Evolutionary conservation across 2,329 filamentous ascomycete species (phyloP).

Genomic region (Diaporthe helianthi): DNA sequence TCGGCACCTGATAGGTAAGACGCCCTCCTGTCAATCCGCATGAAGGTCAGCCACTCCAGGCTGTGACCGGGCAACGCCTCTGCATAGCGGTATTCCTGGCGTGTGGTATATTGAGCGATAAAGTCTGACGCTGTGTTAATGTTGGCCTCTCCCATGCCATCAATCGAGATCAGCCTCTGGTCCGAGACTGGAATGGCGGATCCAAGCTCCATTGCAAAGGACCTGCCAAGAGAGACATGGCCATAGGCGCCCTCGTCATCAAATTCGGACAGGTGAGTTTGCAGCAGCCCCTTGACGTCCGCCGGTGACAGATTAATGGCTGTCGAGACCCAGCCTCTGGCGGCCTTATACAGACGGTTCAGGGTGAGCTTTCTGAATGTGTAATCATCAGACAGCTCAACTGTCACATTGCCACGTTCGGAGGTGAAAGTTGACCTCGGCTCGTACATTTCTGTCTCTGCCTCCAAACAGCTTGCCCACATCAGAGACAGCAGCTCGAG

Average conservation of each 20-base stretch:
- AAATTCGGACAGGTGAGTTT: constrained; percentile 95
- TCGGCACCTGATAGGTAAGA: constrained; percentile 60
- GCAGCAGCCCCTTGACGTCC: constrained; percentile 92
- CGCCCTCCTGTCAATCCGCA: constrained; percentile 60
- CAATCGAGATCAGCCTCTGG: constrained; percentile 83
- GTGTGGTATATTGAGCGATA: constrained; percentile 94
- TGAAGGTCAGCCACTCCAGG: constrained; percentile 68
- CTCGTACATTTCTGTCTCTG: constrained; percentile 91
- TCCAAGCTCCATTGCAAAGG: constrained; percentile 93
- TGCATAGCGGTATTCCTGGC: constrained; percentile 92
- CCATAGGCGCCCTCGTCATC: constrained; percentile 91
- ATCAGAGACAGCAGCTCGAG: constrained; percentile 91
- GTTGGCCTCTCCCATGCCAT: constrained; percentile 73
- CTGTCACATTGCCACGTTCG: constrained; percentile 75
- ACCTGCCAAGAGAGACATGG: constrained; percentile 89
- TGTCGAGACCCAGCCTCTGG: constrained; percentile 79
- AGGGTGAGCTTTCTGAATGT: constrained; percentile 80
- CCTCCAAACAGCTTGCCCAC: constrained; percentile 94
- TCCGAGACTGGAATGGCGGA: constrained; percentile 85
- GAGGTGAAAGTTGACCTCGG: constrained; percentile 85
- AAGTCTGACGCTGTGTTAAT: constrained; percentile 97
- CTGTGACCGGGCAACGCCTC: constrained; percentile 76
- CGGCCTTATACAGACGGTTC: constrained; percentile 76
- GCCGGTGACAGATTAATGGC: constrained; percentile 86
- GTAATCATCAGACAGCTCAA: constrained; percentile 95